phyloP scores from a whole-genome alignment of 2,329 filamentous ascomycete genomes.

The Fusarium azukiicola region DNA sequence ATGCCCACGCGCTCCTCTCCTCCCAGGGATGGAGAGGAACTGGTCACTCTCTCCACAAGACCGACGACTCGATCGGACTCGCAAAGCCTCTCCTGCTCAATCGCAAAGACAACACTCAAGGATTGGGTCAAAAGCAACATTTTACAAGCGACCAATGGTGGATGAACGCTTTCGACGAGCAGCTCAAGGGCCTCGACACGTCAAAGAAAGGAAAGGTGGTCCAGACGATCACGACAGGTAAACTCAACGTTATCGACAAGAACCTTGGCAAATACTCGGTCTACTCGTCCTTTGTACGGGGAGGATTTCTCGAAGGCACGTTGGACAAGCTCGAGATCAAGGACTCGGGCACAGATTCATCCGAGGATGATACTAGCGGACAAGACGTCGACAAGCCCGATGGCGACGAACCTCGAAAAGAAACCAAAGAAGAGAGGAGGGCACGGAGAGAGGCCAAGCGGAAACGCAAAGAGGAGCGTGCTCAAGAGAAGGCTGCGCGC shows the following conservation, averaged over 20 bases:
- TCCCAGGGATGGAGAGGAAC: constrained; percentile 94
- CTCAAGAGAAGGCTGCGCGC: constrained; percentile 48
- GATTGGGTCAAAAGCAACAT: constrained; percentile 88
- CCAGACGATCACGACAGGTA: constrained; percentile 76
- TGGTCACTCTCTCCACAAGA: constrained; percentile 92
- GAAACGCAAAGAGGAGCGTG: constrained; percentile 55
- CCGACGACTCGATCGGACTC: constrained; percentile 86
- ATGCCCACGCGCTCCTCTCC: constrained; percentile 90
- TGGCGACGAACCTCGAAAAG: constrained; percentile 53
- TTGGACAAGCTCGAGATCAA: constrained; percentile 62
- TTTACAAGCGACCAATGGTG: constrained; percentile 94
- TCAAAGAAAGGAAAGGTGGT: constrained; percentile 76
- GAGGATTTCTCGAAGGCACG: constrained; percentile 88
- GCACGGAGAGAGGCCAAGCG: constrained; percentile 60
- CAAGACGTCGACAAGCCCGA: constrained; percentile 45
- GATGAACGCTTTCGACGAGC: constrained; percentile 96
- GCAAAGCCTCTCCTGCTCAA: constrained; percentile 91
- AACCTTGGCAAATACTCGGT: constrained; percentile 81
- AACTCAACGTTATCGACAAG: constrained; percentile 77
- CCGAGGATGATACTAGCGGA: constrained; percentile 53
- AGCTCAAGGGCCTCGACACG: constrained; percentile 89
- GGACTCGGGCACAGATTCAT: constrained; percentile 54
- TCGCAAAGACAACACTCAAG: constrained; percentile 89
- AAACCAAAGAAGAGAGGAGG: constrained; percentile 69
- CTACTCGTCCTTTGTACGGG: constrained; percentile 92